phyloP scores from a whole-genome alignment of 139 green algal species.

The Chlorella sp. region DNA sequence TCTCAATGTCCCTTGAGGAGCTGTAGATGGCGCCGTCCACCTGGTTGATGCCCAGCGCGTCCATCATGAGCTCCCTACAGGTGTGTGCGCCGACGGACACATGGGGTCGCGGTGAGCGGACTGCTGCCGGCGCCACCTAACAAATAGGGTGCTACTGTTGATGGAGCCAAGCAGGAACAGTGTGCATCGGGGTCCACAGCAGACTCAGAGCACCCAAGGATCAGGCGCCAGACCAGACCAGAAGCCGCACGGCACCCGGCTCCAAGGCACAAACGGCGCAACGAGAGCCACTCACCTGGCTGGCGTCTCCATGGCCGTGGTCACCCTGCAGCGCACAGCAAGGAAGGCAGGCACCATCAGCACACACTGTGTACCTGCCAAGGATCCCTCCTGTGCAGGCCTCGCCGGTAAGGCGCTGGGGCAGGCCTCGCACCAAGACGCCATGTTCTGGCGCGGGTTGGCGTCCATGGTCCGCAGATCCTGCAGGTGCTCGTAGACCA shows the following conservation, averaged over 20 bases:
- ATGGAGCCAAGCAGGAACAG: background rate
- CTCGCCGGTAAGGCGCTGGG: background rate
- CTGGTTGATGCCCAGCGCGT: conserved; percentile 2
- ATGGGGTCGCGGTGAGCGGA: no score
- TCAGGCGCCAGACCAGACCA: no score
- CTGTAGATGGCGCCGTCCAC: background rate
- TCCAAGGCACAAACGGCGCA: no score
- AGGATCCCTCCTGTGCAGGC: background rate
- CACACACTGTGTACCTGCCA: background rate
- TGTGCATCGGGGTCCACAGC: background rate
- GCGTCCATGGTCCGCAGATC: conserved; percentile 2
- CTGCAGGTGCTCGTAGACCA: conserved; percentile 5
- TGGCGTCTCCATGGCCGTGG: background rate
- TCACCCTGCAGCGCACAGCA: background rate
- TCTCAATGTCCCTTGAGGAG: background rate
- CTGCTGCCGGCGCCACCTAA: conserved; percentile 2
- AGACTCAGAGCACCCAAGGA: no score
- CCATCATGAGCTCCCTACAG: conserved; percentile 11
- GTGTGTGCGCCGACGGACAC: no score
- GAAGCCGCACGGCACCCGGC: no score
- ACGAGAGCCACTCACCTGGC: background rate
- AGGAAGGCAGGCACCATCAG: background rate
- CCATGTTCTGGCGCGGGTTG: background rate
- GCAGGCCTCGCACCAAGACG: background rate
- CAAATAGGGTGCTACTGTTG: background rate